Evolutionary conservation across 257 asterid species (phyloP).

Genomic region (Nicotiana noctiflora): DNA sequence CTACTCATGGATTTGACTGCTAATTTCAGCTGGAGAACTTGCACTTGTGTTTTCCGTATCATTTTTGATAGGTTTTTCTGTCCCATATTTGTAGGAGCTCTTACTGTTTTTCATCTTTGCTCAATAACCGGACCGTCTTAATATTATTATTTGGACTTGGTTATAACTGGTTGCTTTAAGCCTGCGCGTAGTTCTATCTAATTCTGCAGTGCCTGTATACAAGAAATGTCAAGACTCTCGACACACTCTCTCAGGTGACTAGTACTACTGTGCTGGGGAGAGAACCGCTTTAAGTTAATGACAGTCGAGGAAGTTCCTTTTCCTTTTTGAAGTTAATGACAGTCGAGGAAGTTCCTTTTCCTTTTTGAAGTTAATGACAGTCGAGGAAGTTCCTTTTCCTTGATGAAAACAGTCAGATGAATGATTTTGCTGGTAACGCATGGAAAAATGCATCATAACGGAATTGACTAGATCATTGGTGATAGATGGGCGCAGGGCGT

Average conservation of each 20-base stretch:
- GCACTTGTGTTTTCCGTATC: not conserved
- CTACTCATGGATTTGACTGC: not conserved
- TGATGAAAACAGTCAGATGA: not conserved
- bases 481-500: not conserved
- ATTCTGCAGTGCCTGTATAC: not conserved
- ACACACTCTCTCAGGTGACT: not conserved
- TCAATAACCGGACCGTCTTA: not conserved
- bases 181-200: not conserved
- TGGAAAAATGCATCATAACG: not conserved
- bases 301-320: not conserved
- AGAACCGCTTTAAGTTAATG: not conserved
- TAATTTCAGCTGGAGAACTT: not conserved
- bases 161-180: not conserved
- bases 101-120: not conserved
- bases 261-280: not conserved
- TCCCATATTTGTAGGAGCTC: not conserved
- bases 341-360: too few relatives aligned
- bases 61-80: not conserved
- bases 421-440: not conserved
- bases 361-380: too few relatives aligned
- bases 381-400: too few relatives aligned
- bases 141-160: not conserved
- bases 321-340: too few relatives aligned
- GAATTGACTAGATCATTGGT: not conserved
- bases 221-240: not conserved